Conservation (phyloP, 257 asterid genomes). For the Gentiana dahurica region DNA sequence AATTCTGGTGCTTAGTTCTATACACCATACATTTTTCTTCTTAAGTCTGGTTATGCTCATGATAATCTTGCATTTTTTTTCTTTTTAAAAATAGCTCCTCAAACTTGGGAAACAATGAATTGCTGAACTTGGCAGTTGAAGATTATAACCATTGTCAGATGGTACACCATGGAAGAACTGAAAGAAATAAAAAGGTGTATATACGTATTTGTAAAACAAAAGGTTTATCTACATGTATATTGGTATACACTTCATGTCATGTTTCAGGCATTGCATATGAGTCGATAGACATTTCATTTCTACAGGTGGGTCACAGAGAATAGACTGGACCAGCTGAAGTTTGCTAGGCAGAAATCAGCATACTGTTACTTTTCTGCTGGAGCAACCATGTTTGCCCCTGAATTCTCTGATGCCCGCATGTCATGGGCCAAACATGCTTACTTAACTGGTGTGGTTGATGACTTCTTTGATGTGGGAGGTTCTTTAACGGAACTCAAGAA, state of each 20-base stretch:
- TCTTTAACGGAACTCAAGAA: conserved; percentile 62
- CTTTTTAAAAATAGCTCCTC: conserved; percentile 41
- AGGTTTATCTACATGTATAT: not conserved
- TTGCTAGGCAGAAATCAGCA: conserved; percentile 75
- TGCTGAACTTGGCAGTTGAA: conserved; percentile 46
- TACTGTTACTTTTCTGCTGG: conserved; percentile 91
- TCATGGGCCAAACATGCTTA: conserved; percentile 88
- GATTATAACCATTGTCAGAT: conserved; percentile 72
- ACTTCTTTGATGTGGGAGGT: conserved; percentile 83
- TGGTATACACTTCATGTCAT: not conserved
- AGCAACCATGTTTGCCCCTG: conserved; percentile 56
- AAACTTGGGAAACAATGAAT: conserved; percentile 56
- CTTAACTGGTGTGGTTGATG: conserved; percentile 82
- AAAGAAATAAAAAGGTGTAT: conserved; percentile 62
- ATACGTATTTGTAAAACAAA: not conserved
- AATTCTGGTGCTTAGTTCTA: conserved; percentile 5
- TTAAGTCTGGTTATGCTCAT: no score
- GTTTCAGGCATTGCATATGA: not conserved
- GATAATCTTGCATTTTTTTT: not conserved
- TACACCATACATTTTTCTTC: no score
- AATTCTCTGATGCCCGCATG: conserved; percentile 71
- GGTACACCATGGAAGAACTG: conserved; percentile 51
- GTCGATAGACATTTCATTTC: not conserved
- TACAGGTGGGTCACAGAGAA: conserved; percentile 72
- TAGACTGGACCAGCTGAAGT: conserved; percentile 66